phyloP scores from a whole-genome alignment of 345 rosid genomes.

The Eucalyptus marginata region DNA sequence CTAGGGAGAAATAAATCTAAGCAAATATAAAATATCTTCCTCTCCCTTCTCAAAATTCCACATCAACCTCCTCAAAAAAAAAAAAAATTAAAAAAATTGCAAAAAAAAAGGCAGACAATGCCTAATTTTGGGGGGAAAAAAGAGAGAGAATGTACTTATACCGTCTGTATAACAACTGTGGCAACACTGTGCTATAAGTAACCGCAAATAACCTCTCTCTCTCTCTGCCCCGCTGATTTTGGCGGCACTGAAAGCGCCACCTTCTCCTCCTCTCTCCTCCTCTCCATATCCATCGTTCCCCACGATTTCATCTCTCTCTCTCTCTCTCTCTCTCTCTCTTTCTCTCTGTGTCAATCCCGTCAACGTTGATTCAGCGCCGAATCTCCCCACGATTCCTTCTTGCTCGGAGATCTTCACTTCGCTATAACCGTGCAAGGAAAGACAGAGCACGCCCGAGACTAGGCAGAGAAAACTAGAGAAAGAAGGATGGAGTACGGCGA shows the following conservation, averaged over 20 bases:
- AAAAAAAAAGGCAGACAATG: not conserved
- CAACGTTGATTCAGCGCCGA: not conserved
- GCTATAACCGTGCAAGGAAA: not conserved
- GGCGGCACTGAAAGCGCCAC: slow-evolving; percentile 34
- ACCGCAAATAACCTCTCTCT: not conserved
- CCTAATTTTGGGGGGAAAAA: not conserved
- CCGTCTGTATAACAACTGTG: not conserved
- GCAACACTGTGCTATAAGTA: not conserved
- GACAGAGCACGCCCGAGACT: not conserved
- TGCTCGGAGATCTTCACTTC: not conserved
- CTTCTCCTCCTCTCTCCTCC: not conserved
- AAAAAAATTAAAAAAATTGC: not conserved
- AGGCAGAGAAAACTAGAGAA: not conserved
- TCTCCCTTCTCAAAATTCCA: not conserved
- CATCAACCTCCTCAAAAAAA: not conserved
- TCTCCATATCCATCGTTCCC: not conserved
- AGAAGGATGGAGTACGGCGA: not conserved
- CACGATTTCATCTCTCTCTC: not conserved
- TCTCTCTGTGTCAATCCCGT: not conserved
- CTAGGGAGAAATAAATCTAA: not conserved
- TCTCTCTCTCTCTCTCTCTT: not conserved
- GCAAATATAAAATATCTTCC: not conserved
- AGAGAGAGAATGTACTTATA: not conserved
- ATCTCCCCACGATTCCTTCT: not conserved
- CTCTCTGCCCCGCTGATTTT: slow-evolving; percentile 39